Conservation (phyloP, 2,329 filamentous ascomycete genomes). For the Paracamarosporium sp. region DNA sequence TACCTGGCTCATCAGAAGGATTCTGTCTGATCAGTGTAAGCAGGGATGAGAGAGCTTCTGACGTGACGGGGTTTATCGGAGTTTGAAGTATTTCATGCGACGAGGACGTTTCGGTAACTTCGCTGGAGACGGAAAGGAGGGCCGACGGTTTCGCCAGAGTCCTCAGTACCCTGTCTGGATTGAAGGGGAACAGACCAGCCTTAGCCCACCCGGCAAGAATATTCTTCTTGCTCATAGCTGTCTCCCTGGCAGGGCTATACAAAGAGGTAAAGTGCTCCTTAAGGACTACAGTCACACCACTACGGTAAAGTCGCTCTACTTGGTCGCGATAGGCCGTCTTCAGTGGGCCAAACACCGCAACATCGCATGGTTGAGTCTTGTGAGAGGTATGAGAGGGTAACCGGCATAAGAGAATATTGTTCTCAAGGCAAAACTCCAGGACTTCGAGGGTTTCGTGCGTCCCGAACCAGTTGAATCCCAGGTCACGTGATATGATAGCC, state of each 20-base stretch:
- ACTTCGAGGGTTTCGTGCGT: constrained; percentile 45
- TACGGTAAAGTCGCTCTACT: constrained; percentile 18
- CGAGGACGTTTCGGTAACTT: constrained; percentile 18
- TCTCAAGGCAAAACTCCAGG: constrained; percentile 37
- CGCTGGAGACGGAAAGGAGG: constrained; percentile 10
- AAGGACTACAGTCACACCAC: constrained; percentile 14
- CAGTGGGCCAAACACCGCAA: constrained; percentile 16
- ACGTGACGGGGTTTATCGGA: constrained; percentile 31
- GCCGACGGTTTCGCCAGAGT: constrained; percentile 30
- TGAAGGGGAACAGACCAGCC: constrained; percentile 35
- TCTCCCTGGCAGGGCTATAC: constrained; percentile 28
- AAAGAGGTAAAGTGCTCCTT: constrained; percentile 23
- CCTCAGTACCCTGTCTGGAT: constrained; percentile 37
- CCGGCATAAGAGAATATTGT: constrained; percentile 43
- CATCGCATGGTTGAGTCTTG: constrained; percentile 8
- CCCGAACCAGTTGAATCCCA: too few relatives aligned
- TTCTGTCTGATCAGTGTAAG: constrained; percentile 24
- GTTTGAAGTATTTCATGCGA: constrained; percentile 32
- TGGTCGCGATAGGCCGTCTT: constrained; percentile 18
- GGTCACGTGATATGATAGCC: too few relatives aligned
- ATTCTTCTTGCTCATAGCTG: constrained; percentile 33
- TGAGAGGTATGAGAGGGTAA: constrained; percentile 16
- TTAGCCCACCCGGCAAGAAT: constrained; percentile 34
- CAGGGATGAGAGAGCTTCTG: constrained; percentile 25
- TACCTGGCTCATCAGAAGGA: constrained; percentile 22